Evolutionary conservation across 2,329 filamentous ascomycete species (phyloP).

Genomic region (Calonectria montana): DNA sequence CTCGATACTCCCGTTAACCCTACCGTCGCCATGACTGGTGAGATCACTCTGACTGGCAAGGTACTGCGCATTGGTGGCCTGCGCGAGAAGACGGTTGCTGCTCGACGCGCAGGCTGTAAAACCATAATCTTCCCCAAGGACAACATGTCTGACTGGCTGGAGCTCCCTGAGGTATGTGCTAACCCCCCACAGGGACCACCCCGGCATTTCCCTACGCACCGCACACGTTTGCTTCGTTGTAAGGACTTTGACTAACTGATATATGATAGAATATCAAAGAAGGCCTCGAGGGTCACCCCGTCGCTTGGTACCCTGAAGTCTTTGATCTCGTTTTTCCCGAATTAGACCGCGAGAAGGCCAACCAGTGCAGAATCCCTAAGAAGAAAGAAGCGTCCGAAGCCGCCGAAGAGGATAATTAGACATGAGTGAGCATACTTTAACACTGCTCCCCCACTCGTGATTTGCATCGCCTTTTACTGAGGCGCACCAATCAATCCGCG

Average conservation of each 20-base stretch:
- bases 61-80: constrained; percentile 94
- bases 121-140: constrained; percentile 95
- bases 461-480: background rate
- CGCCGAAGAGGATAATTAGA: constrained; percentile 50
- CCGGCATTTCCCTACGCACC: background rate
- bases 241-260: constrained; percentile 25
- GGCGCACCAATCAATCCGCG: background rate
- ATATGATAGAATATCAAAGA: constrained; percentile 90
- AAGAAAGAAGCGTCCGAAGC: constrained; percentile 52
- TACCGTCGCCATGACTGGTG: constrained; percentile 96
- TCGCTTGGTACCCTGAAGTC: constrained; percentile 93
- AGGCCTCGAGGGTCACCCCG: constrained; percentile 90
- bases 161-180: constrained; percentile 88
- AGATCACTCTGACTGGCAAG: constrained; percentile 96
- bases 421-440: constrained; percentile 6
- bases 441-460: background rate
- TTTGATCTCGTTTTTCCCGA: constrained; percentile 91
- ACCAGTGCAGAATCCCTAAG: constrained; percentile 75
- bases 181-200: background rate
- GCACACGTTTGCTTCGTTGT: background rate
- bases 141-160: constrained; percentile 96
- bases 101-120: constrained; percentile 89
- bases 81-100: constrained; percentile 97
- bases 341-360: constrained; percentile 79
- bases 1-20: constrained; percentile 83